Evolutionary conservation across 371 early-diverging fungal species (phyloP), one percentile per base, ranked within the genome.

Genomic region (Syncephalastrum racemosum): DNA sequence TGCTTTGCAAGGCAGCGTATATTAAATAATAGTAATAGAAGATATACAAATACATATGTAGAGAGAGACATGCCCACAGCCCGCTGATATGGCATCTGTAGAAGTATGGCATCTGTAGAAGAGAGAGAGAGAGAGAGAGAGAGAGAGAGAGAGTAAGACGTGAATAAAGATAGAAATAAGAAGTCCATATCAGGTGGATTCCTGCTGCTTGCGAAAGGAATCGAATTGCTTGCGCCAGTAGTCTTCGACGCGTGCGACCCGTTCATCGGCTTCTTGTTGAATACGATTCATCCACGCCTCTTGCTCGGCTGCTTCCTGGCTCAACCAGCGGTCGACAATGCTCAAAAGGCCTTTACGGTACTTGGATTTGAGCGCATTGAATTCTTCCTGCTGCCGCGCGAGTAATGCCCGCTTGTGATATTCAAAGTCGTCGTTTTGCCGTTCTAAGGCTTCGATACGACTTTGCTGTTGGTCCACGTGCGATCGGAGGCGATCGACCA

Each of bases 301-400:
- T 44, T 63, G 58, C 16, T 58, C 50, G 1, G 43, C 54, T 18
- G 58, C 45, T 39, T 57, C 54, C 24, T 63, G 46, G 23, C 40
- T 57, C 36, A 58, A 23, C 56, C 58, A 48, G 8, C 47, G 53
- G 24, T 58, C 58, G 45, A 63, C 58, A 36, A 63, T 63, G 14
- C 48, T 54, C 25, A 58, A 53, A 12, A 63, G 44, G 2, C 63
- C 63, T 20, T 27, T 39, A 18, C 63, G 63, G 41, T 63, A 63
- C 16, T 58, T 63, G 10, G 41, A 20, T 25, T 54, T 57, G n/a
- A 63, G 54, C 18, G 63, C 51, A 15, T 63, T 58, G 46, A 63
- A 63, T 22, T 57, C 39, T 15, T 58, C 53, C 46, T 46, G 50
- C 24, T 63, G 63, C 16, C 58, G 49, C 10, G 46, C 45, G 15